These are phyloP conservation scores for Helichrysum umbraculigerum DNA, from an alignment of 129 eudicot species.

Conservation along the genomic window DNA sequence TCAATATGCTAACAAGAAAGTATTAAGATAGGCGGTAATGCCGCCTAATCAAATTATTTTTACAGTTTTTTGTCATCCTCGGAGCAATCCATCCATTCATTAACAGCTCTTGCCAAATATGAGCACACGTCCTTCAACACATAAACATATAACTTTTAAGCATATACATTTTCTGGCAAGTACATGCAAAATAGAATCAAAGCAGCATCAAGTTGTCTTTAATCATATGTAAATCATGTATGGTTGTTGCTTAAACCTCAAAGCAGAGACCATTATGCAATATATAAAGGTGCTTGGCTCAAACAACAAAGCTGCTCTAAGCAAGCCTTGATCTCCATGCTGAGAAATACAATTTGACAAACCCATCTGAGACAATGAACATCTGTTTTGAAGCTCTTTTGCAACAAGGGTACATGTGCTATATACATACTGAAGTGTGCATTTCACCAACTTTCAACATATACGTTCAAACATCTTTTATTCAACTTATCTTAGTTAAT, in stretches of 20 bases:
- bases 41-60: background rate
- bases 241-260: background rate
- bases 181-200: background rate
- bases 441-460: background rate
- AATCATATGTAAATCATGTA: background rate
- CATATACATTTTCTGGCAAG: background rate
- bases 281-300: background rate
- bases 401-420: background rate
- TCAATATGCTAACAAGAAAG: slow-evolving; percentile 10
- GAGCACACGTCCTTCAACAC: background rate
- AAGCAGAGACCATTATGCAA: background rate
- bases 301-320: background rate
- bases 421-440: background rate
- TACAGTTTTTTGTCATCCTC: background rate
- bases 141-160: background rate
- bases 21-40: background rate
- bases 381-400: background rate
- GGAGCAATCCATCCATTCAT: background rate
- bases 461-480: background rate
- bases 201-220: background rate
- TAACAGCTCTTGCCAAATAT: background rate
- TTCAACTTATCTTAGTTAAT: background rate
- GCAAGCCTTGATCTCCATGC: background rate
- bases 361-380: background rate
- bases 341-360: background rate